These are phyloP conservation scores for Lagenaria siceraria DNA, from an alignment of 306 rosid species.

Conservation along the genomic window DNA sequence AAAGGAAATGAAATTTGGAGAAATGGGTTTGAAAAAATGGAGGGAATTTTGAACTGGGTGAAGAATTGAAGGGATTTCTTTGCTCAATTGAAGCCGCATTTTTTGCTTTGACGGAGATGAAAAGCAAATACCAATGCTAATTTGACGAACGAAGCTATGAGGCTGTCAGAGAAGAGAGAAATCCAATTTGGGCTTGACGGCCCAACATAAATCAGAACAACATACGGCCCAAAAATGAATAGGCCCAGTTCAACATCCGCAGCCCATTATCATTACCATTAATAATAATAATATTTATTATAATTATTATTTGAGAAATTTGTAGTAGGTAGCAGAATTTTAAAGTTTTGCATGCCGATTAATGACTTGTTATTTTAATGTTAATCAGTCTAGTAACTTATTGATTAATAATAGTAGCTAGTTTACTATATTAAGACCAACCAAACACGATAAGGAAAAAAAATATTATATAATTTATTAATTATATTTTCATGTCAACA, in stretches of 20 bases:
- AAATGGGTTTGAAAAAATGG: neutral
- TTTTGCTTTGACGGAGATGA: neutral
- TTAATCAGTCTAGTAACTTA: neutral
- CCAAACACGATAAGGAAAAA: neutral
- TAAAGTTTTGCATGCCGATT: neutral
- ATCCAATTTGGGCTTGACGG: neutral
- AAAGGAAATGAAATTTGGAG: conserved; percentile 6
- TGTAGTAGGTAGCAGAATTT: neutral
- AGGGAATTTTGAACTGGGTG: conserved; percentile 7
- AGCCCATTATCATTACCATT: neutral
- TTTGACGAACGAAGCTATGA: neutral
- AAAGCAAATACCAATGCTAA: neutral
- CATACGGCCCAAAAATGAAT: neutral
- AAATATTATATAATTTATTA: neutral
- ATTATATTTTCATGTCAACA: neutral
- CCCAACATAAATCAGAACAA: neutral
- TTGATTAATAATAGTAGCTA: neutral
- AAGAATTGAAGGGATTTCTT: conserved; percentile 17
- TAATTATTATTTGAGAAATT: neutral
- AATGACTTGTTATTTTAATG: neutral
- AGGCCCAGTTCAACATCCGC: neutral
- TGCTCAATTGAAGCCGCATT: conserved; percentile 17
- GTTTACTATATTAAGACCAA: neutral
- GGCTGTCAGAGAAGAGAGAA: too few relatives aligned
- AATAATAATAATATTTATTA: too few relatives aligned